Conservation (phyloP, 2,329 filamentous ascomycete genomes). For the Pyrenophora seminiperda region DNA sequence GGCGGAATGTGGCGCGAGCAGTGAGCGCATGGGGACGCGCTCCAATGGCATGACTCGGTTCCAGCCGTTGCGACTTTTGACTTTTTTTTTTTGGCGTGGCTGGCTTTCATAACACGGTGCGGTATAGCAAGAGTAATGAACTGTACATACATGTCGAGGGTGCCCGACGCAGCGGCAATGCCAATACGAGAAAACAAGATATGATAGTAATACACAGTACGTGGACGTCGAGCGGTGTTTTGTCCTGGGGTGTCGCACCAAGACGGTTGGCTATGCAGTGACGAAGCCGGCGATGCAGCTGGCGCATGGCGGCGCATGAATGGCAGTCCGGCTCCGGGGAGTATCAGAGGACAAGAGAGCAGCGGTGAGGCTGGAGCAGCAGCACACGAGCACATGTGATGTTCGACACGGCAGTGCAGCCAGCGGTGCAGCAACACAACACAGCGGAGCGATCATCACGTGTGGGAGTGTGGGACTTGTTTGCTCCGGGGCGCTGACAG, state of each 20-base stretch:
- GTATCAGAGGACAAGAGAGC: background rate
- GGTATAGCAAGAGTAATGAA: too few species aligned
- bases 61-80: conserved; percentile 7
- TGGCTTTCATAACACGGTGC: background rate
- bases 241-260: background rate
- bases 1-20: conserved; percentile 17
- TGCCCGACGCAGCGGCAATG: too few species aligned
- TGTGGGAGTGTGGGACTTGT: background rate
- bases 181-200: too few species aligned
- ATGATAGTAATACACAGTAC: too few species aligned
- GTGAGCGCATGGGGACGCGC: conserved; percentile 6
- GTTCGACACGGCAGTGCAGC: background rate
- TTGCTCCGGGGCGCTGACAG: background rate
- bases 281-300: conserved; percentile 2
- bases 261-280: conserved; percentile 6
- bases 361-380: conserved; percentile 14
- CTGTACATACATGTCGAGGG: too few species aligned
- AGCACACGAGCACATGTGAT: conserved; percentile 1
- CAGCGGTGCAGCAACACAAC: background rate
- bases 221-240: background rate
- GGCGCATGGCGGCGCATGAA: background rate
- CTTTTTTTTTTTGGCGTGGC: background rate
- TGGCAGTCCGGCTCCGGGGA: background rate
- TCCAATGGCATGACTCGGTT: conserved; percentile 4
- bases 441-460: conserved; percentile 4